These are phyloP conservation scores for Cavenderia fasciculata DNA, from an alignment of 78 protist genomes.

Conservation along the genomic window DNA sequence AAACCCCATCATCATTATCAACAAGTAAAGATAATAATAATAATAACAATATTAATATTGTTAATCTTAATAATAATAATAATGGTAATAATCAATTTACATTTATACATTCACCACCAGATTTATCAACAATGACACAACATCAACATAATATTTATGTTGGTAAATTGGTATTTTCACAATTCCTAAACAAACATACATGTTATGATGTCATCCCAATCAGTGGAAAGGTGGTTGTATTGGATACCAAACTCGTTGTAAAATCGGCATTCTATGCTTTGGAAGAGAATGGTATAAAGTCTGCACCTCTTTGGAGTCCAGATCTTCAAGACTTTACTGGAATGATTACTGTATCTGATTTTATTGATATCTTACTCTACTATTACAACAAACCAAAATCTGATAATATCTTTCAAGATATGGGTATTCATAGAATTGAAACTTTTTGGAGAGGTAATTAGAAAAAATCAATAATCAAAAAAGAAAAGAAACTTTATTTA, in stretches of 20 bases:
- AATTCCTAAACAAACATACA: constrained; percentile 53
- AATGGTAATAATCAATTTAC: background rate
- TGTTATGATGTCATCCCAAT: constrained; percentile 81
- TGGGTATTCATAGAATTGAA: constrained; percentile 74
- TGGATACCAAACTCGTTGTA: constrained; percentile 57
- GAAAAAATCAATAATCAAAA: too few species aligned
- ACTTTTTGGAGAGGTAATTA: constrained; percentile 71
- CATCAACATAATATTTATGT: constrained; percentile 7
- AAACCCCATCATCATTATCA: background rate
- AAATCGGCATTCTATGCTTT: constrained; percentile 73
- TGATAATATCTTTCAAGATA: constrained; percentile 75
- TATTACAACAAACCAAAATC: constrained; percentile 70
- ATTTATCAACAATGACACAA: background rate
- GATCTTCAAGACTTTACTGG: constrained; percentile 65
- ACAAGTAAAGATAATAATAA: background rate
- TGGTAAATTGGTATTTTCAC: constrained; percentile 48
- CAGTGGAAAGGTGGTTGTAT: constrained; percentile 72
- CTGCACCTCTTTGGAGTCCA: constrained; percentile 79
- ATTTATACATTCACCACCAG: background rate
- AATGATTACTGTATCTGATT: constrained; percentile 78
- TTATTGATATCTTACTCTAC: constrained; percentile 77
- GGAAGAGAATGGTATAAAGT: constrained; percentile 77
- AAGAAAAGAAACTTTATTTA: too few species aligned
- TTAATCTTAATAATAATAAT: background rate
- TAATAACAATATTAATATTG: background rate